Base-by-base conservation (phyloP, 164 flowering plant species). In the Tetrastigma voinierianum region DNA sequence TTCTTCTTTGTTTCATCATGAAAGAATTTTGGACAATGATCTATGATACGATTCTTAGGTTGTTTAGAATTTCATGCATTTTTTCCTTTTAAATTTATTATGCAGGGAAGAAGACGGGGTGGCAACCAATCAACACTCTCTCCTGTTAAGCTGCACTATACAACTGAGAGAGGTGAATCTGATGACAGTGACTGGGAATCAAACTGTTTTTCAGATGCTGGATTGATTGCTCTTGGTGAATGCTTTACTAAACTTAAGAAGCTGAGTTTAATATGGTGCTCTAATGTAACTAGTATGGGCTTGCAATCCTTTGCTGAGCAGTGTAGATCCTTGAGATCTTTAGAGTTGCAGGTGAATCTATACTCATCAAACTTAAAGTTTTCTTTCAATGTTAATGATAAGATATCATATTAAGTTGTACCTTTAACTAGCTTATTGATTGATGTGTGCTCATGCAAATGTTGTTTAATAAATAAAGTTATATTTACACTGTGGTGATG, bases 241-340 rank as follows among this genome's bases (percentile, higher is more conserved):
- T 84, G 88, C 43, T 91, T 87, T 70, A 46, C 68, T 0, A 83
- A 78, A 57, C 84, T 94, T 40, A 90, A 91, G 69, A 91, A 84
- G 64, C 66, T 94, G 78, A 90, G 92, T 82, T 82, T 94, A 69
- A 82, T 91, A 21, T 94, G 96, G 98, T 94, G 98, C 76, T 86
- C 96, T 45, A 80, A 76, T 62, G 80, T 87, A 23, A 73, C 97
- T 7, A 85, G 78, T 66, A 43, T 24, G 23, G 98, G 98, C 40
- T 71, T 94, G 54, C 77, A 55, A 70, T 85, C 93, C 23, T 59
- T 86, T 20, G 97, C 98, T 24, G 74, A 78, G 64, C 86, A 77
- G 67, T 90, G 95, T 65, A 70, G 56, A 59, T 75, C 71, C 18
- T 72, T 94, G 76, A 90, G 66, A 69, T 82, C 85, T 57, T 73